Evolutionary conservation across 225 moss, liverwort and hornwort genomes (phyloP).

Genomic region (Polytrichum commune): DNA sequence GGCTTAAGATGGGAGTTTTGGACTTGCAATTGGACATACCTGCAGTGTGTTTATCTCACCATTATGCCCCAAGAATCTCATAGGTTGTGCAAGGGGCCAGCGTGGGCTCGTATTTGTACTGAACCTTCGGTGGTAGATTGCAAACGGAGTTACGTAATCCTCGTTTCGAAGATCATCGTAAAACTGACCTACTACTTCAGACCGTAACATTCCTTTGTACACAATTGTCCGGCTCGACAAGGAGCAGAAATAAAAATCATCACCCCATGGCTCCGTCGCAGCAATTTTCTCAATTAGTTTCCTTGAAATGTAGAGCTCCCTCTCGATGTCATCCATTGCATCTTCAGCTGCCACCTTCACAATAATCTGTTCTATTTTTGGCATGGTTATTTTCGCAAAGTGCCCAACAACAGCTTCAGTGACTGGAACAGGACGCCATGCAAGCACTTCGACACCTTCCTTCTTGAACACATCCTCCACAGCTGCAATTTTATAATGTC

Average conservation of each 20-base stretch:
- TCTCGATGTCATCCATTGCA: constrained; percentile 73
- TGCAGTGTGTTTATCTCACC: constrained; percentile 94
- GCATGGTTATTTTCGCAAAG: constrained; percentile 65
- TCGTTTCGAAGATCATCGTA: constrained; percentile 68
- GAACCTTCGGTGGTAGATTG: constrained; percentile 86
- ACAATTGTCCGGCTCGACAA: constrained; percentile 87
- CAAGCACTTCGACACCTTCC: constrained; percentile 76
- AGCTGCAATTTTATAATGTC: constrained; percentile 38
- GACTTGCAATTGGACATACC: constrained; percentile 28
- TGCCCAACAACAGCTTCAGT: constrained; percentile 62
- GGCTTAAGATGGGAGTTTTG: no score
- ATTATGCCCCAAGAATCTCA: constrained; percentile 93
- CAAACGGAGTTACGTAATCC: constrained; percentile 70
- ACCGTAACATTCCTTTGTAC: constrained; percentile 92
- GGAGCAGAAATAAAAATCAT: constrained; percentile 87
- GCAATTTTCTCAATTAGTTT: constrained; percentile 73
- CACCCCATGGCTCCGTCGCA: constrained; percentile 66
- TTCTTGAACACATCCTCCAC: constrained; percentile 56
- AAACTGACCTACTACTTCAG: constrained; percentile 67
- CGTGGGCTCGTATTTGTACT: constrained; percentile 91
- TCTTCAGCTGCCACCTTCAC: constrained; percentile 70
- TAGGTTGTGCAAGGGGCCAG: constrained; percentile 92
- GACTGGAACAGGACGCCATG: constrained; percentile 79
- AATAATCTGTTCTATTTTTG: constrained; percentile 72
- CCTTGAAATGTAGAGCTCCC: constrained; percentile 75